Evolutionary conservation across 257 asterid species (phyloP), one percentile per base, ranked within the genome.

Genomic region (Solanum arcanum): DNA sequence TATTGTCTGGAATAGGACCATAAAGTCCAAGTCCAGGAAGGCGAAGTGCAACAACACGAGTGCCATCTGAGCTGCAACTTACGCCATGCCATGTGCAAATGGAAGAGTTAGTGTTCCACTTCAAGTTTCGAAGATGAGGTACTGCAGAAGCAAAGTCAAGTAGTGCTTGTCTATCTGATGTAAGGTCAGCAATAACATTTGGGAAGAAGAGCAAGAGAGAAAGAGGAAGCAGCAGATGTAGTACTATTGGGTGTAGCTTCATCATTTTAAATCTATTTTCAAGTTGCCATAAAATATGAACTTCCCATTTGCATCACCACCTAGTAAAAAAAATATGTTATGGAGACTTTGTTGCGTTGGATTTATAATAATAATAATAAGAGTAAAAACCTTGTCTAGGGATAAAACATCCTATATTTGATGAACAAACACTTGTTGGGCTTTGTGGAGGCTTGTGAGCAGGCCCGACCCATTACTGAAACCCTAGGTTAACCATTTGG

Each of bases 61-160:
- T 56, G 3, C 84, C 89, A 16, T 92, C 88, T 3, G 91, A 39
- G 49, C 90, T 86, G 93, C 98, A 95, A 15, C 94, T 83, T 90
- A 94, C 93, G 9, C 98, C 98, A 3, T 86, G 46, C 98, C 98
- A 94, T 21, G 94, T 87, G 94, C 98, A 95, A 7, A 94, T 66
- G 52, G 90, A 91, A 14, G 97, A 77, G 27, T 86, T 62, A 75
- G 89, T 87, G 60, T 74, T 88, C 98, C 98, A 94, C 86, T 91
- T 91, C 87, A 94, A 93, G 27, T 81, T 89, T 76, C 93, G 91
- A 41, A 87, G 90, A 85, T 93, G 97, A 21, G 97, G 94, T 31
- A 92, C 90, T 5, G 92, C 86, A 4, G 91, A 83, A 23, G 92
- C 94, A 59, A 95, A 95, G 88, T 93, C 94, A 11, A 93, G 92